Conservation (phyloP, 2,329 filamentous ascomycete genomes). For the Nemania sp. region DNA sequence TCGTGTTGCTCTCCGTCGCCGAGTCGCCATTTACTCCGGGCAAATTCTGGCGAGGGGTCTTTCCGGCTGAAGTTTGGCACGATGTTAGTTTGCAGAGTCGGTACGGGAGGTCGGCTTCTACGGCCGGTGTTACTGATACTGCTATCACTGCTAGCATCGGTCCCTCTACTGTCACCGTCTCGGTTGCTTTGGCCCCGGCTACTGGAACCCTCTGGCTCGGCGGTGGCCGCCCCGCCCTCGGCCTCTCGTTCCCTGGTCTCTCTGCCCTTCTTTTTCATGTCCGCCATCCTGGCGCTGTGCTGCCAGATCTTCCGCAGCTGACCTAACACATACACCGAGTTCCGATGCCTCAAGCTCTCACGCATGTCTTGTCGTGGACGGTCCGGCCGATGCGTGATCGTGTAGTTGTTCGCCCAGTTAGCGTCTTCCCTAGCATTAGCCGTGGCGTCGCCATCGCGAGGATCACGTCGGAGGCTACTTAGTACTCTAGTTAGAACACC, state of each 20-base stretch:
- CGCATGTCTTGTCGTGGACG: conserved; percentile 22
- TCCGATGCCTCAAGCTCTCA: conserved; percentile 10
- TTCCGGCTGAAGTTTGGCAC: neutral
- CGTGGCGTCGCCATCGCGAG: conserved; percentile 1
- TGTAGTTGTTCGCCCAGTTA: conserved; percentile 25
- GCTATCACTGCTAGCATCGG: neutral
- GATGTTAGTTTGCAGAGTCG: conserved; percentile 3
- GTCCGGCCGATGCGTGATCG: conserved; percentile 36
- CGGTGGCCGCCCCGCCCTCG: neutral
- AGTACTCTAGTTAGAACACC: conserved; percentile 29
- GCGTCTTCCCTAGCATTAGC: conserved; percentile 20
- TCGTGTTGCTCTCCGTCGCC: neutral
- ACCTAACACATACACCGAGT: conserved; percentile 25
- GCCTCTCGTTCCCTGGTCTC: conserved; percentile 6
- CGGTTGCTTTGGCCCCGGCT: neutral
- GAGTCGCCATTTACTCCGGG: neutral
- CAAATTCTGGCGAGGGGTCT: neutral
- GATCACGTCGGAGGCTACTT: conserved; percentile 18
- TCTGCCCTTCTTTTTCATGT: conserved; percentile 27
- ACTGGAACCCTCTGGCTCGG: neutral
- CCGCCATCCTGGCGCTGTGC: conserved; percentile 17
- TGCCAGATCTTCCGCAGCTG: conserved; percentile 28
- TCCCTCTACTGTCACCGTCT: neutral
- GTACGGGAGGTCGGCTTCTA: neutral
- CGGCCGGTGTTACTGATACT: neutral